These are phyloP conservation scores for Trichomonascus vanleenenianus DNA, from an alignment of 805 yeast genomes.

Conservation along the genomic window DNA sequence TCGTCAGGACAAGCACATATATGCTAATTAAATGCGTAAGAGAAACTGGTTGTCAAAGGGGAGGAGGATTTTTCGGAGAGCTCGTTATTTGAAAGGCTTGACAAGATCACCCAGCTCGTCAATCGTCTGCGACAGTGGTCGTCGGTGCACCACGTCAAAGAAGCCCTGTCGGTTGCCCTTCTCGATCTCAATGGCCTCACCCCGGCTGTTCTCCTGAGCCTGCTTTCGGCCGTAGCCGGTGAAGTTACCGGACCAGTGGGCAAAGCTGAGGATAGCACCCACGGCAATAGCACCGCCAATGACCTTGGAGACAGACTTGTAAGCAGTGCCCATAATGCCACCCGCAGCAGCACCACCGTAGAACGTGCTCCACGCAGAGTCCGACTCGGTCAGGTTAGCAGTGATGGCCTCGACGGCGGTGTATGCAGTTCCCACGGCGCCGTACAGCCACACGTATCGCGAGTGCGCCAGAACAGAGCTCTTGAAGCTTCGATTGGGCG, in stretches of 20 bases:
- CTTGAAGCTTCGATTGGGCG: conserved; percentile 24
- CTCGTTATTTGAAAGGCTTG: conserved; percentile 15
- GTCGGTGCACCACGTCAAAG: conserved; percentile 76
- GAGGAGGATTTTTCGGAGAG: too few species aligned
- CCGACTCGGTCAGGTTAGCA: conserved; percentile 54
- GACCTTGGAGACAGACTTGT: conserved; percentile 30
- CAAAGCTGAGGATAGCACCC: conserved; percentile 39
- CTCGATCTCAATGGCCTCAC: conserved; percentile 31
- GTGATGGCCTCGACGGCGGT: conserved; percentile 36
- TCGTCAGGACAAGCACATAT: not conserved
- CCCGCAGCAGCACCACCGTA: conserved; percentile 43
- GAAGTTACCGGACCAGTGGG: conserved; percentile 25
- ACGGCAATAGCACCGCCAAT: conserved; percentile 41
- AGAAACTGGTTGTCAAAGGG: not conserved
- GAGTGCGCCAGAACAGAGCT: conserved; percentile 24
- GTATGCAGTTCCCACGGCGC: conserved; percentile 42
- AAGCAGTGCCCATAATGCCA: conserved; percentile 30
- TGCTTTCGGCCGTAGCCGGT: conserved; percentile 22
- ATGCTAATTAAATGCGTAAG: not conserved
- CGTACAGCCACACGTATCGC: conserved; percentile 19
- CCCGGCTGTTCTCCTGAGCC: conserved; percentile 20
- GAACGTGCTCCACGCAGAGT: conserved; percentile 54
- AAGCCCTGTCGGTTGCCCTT: conserved; percentile 45
- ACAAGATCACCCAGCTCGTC: conserved; percentile 53
- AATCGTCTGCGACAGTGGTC: conserved; percentile 73